Percentiles rank a stretch among this genome's conserved stretches.
These are phyloP conservation scores for Aspergillus sparsus DNA, from an alignment of 495 filamentous ascomycete species.

Conservation along the genomic window DNA sequence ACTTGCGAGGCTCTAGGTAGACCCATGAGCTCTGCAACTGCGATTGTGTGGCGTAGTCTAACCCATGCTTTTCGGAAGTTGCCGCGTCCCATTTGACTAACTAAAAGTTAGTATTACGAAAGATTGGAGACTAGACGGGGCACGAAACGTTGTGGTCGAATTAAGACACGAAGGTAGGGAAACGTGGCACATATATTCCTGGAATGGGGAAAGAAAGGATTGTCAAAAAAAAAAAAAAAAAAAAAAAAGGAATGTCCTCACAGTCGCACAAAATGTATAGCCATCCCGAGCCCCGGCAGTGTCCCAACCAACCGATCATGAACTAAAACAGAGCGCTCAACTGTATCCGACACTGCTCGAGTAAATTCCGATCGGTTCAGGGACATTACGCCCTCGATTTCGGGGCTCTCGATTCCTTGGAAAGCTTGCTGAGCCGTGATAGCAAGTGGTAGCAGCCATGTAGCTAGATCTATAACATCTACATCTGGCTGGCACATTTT, in stretches of 20 bases:
- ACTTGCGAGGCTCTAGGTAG: conserved; percentile 23
- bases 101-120: background rate
- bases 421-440: conserved; percentile 29
- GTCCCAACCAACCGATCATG: conserved; percentile 29
- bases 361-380: conserved; percentile 15
- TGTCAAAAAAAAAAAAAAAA: background rate
- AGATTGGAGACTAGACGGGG: no score
- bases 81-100: conserved; percentile 29
- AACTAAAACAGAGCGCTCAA: conserved; percentile 26
- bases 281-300: conserved; percentile 24
- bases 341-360: conserved; percentile 22
- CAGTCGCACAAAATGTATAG: conserved; percentile 29
- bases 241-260: conserved; percentile 17
- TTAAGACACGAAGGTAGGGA: no score
- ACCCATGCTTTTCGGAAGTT: conserved; percentile 33
- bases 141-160: no score
- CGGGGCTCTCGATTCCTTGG: conserved; percentile 3
- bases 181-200: background rate
- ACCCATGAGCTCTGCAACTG: conserved; percentile 34
- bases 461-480: conserved; percentile 26
- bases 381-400: background rate
- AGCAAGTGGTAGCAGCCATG: conserved; percentile 29
- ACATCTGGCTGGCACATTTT: conserved; percentile 25
- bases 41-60: conserved; percentile 27
- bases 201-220: background rate